Percentiles rank a stretch among this genome's conserved stretches.
Evolutionary conservation across 805 yeast species (phyloP).

Genomic region (Candida wancherniae): DNA sequence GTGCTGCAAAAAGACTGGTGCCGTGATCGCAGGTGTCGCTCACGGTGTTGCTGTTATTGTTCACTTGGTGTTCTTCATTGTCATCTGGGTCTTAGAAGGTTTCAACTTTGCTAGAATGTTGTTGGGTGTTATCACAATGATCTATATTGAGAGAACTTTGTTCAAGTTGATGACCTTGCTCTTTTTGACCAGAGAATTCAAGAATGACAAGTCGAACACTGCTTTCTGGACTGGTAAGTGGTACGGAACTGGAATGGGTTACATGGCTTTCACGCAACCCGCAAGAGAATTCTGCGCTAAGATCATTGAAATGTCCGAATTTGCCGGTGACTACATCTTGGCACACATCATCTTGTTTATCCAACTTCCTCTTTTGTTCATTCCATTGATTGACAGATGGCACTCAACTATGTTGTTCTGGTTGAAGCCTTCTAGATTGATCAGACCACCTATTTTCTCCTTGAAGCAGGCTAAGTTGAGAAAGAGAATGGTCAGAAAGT

Average conservation of each 20-base stretch:
- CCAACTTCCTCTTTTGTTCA: slow-evolving; percentile 79
- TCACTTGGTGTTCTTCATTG: slow-evolving; percentile 83
- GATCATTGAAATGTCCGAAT: slow-evolving; percentile 88
- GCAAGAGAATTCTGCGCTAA: slow-evolving; percentile 92
- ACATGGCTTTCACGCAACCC: slow-evolving; percentile 94
- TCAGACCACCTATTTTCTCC: slow-evolving; percentile 96
- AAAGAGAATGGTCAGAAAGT: slow-evolving; percentile 95
- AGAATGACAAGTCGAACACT: slow-evolving; percentile 90
- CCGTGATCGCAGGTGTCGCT: slow-evolving; percentile 91
- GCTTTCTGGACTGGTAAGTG: slow-evolving; percentile 99
- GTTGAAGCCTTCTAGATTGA: slow-evolving; percentile 95
- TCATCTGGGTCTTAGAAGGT: slow-evolving; percentile 96
- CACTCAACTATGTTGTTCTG: slow-evolving; percentile 98
- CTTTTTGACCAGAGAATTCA: slow-evolving; percentile 89
- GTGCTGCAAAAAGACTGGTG: slow-evolving; percentile 96
- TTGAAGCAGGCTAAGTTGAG: slow-evolving; percentile 94
- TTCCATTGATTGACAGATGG: slow-evolving; percentile 94
- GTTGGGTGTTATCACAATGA: slow-evolving; percentile 77
- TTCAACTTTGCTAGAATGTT: slow-evolving; percentile 85
- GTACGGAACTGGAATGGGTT: slow-evolving; percentile 92
- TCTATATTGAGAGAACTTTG: slow-evolving; percentile 81
- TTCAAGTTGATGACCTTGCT: slow-evolving; percentile 78
- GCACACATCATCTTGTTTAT: slow-evolving; percentile 86
- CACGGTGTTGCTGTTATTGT: slow-evolving; percentile 91
- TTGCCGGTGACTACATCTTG: slow-evolving; percentile 92